Base-by-base conservation (phyloP, 1,284 basidiomycete species). In the Somion occarium region DNA sequence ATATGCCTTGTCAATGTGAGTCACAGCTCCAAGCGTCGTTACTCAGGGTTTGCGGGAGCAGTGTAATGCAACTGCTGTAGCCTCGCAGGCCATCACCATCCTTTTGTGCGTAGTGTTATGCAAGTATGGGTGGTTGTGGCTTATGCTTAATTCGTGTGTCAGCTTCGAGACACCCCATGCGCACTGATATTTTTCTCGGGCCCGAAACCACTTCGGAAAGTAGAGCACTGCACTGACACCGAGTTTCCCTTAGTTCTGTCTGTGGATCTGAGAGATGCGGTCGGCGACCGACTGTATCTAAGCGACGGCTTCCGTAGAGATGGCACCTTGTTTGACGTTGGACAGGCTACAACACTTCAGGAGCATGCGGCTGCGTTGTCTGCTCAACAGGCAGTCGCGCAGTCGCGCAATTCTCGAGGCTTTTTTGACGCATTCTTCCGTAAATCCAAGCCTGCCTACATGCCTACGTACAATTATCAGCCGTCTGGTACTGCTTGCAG, bases 1-100 rank as follows among this genome's bases (percentile, higher is more conserved):
- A 90, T 57, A 97, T 94, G 82, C 93, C 91, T 1, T 97, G 94
- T 71, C 76, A 79, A 69, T 91, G 93, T 96, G 65, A 71, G 91
- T 82, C 3, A 37, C 34, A 9, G n/a, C 34, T 37, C 34, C 34
- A 37, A 37, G 34, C 34, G 9, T 37, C 34, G 11, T 37, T 37
- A n/a, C n/a, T n/a, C n/a, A n/a, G 34, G 11, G n/a, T 9, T 37
- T n/a, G n/a, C 34, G n/a, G n/a, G n/a, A n/a, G n/a, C n/a, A n/a
- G n/a, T n/a, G n/a, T n/a, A n/a, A n/a, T n/a, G n/a, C n/a, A n/a
- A n/a, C n/a, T n/a, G n/a, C n/a, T n/a, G n/a, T n/a, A n/a, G n/a
- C n/a, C n/a, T n/a, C n/a, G n/a, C n/a, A n/a, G n/a, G n/a, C n/a
- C n/a, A n/a, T n/a, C n/a, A n/a, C n/a, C n/a, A n/a, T n/a, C n/a